These are phyloP conservation scores for Daldinia bambusicola DNA, from an alignment of 495 filamentous ascomycete genomes.

Conservation along the genomic window DNA sequence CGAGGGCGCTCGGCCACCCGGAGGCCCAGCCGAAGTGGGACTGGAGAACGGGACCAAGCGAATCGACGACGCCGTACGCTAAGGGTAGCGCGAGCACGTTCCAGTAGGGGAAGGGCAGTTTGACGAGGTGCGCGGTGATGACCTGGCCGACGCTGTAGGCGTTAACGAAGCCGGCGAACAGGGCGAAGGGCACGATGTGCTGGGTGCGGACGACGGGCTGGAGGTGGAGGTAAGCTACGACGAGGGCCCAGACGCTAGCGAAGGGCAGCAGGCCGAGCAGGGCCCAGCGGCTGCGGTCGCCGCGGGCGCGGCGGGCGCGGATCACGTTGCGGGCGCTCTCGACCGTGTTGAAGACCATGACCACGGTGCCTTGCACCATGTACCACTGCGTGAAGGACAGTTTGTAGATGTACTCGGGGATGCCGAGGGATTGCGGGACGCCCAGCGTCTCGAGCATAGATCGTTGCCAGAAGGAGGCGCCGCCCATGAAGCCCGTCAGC, in stretches of 20 bases:
- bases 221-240: conserved; percentile 80
- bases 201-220: conserved; percentile 83
- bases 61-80: conserved; percentile 77
- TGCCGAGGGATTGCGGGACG: conserved; percentile 67
- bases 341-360: conserved; percentile 85
- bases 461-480: conserved; percentile 91
- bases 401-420: conserved; percentile 76
- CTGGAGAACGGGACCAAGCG: conserved; percentile 72
- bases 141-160: conserved; percentile 95
- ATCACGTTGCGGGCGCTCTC: conserved; percentile 83
- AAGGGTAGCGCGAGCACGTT: conserved; percentile 81
- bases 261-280: conserved; percentile 85
- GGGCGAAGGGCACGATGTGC: conserved; percentile 85
- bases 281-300: conserved; percentile 74
- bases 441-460: conserved; percentile 78
- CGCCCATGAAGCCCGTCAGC: conserved; percentile 85
- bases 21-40: conserved; percentile 61
- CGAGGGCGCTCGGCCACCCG: conserved; percentile 83
- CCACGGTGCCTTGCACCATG: conserved; percentile 85
- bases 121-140: conserved; percentile 90
- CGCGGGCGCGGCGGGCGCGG: conserved; percentile 75
- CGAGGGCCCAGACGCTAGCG: conserved; percentile 75
- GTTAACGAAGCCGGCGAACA: conserved; percentile 88
- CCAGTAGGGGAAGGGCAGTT: conserved; percentile 84
- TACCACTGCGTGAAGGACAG: conserved; percentile 91